Base-by-base conservation (phyloP, 164 flowering plant genomes). In the Magnolia sinica region DNA sequence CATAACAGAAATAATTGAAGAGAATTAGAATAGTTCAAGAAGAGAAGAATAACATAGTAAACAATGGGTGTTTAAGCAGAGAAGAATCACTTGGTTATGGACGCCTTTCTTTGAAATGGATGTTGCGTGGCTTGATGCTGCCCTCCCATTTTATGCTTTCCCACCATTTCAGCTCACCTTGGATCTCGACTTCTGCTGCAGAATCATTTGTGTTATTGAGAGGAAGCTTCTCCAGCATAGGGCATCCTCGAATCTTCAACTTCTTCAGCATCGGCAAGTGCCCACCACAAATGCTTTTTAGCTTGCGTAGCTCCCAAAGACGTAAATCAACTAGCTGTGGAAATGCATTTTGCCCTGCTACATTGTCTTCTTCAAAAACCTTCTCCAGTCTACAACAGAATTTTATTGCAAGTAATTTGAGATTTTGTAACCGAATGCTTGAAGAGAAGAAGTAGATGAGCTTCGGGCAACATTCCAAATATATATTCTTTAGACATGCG, bases 401-500 rank as follows among this genome's bases (percentile, higher is more conserved):
- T 68, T 23, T 68, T 24, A 68, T 68, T 64, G 22, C 68, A n/a
- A 64, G 68, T 20, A 64, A n/a, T n/a, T 64, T 1, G 22, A 64
- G 68, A 13, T 24, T 68, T 3, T 2, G 2, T 24, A 68, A 68
- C 18, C n/a, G 18, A 24, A 29, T 1, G 23, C 49, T 68, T 24
- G 70, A 68, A 68, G 70, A 29, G 73, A 70, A 70, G 55, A 70
- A 10, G 24, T 49, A 20, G 10, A 70, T 50, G 2, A 70, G 73
- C n/a, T 22, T 70, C 6, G 73, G 73, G 24, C 73, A 49, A 50
- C 6, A 49, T 50, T 70, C 58, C 13, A 70, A 18, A 22, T 70
- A 49, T n/a, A 70, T 8, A 4, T 49, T 0, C 58, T 49, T 70
- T 50, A 70, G 45, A 58, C 20, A 37, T 16, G 58, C 11, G n/a